Evolutionary conservation across 2,329 filamentous ascomycete species (phyloP).

Genomic region (Neopestalotiopsis sp.): DNA sequence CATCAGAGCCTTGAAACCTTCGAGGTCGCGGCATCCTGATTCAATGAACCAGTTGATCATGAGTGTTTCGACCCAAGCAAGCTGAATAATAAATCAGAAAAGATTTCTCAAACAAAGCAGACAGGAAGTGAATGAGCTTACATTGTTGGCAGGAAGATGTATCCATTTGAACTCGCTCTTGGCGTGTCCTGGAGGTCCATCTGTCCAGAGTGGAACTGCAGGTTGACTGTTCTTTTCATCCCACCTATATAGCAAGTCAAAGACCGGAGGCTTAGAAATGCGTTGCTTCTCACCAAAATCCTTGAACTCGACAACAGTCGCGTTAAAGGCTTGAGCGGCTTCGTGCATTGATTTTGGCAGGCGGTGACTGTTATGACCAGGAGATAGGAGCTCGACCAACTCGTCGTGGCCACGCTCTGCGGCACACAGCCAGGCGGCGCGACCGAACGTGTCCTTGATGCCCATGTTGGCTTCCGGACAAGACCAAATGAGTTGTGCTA

Average conservation of each 20-base stretch:
- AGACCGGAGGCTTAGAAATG: conserved; percentile 53
- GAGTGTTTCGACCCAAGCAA: conserved; percentile 62
- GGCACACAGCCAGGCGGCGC: conserved; percentile 46
- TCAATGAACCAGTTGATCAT: conserved; percentile 70
- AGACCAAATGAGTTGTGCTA: conserved; percentile 48
- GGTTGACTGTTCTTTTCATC: conserved; percentile 51
- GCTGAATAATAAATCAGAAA: conserved; percentile 38
- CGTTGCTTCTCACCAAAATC: conserved; percentile 46
- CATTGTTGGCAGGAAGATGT: conserved; percentile 57
- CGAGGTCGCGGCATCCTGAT: conserved; percentile 64
- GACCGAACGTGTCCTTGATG: conserved; percentile 43
- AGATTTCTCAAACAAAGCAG: not conserved
- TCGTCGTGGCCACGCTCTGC: conserved; percentile 41
- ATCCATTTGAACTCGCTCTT: conserved; percentile 53
- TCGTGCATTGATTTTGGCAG: conserved; percentile 43
- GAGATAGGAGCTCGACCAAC: conserved; percentile 45
- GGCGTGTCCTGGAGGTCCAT: conserved; percentile 50
- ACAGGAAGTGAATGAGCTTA: conserved; percentile 23
- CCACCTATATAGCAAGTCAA: conserved; percentile 56
- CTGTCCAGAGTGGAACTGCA: conserved; percentile 48
- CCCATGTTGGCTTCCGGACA: conserved; percentile 35
- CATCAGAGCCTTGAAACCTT: conserved; percentile 67
- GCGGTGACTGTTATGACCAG: conserved; percentile 37
- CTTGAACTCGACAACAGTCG: conserved; percentile 58
- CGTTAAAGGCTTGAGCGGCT: conserved; percentile 54